Evolutionary conservation across 768 basidiomycete species (phyloP), one percentile per base, ranked within the genome.

Genomic region (Saitozyma sp.): DNA sequence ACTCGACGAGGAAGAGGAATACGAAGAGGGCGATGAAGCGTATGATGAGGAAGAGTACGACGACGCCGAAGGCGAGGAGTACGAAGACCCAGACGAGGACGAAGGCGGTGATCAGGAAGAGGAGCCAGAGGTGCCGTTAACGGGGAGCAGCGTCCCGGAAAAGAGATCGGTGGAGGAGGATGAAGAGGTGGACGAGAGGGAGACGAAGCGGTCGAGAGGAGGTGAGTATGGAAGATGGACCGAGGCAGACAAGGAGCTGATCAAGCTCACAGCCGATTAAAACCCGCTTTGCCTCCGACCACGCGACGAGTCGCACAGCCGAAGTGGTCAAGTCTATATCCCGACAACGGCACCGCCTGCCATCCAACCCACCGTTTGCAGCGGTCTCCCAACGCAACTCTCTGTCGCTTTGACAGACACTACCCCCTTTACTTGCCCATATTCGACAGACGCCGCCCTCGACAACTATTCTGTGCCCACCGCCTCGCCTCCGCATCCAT

Each of bases 41-140:
- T 58, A 56, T 6, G 41, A 48, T 37, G 68, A 58, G 10, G 63
- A 62, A 40, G 59, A 61, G 8, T 51, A 58, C 29, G 43, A 40
- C 20, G 29, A 39, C 54, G 49, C 58, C 16, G 64, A 56, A 10
- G 67, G 55, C 11, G 56, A 59, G 37, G 59, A 64, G 48, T 53
- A 39, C 5, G 29, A 29, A 29, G 29, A 29, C 5, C 2, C 2
- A 29, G 48, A 48, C 14, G 61, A 58, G n/a, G 55, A 59, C 41
- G 59, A 64, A 52, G 57, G 29, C 5, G 29, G 29, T 29, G 29
- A 29, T 29, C 29, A 29, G 29, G 48, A 48, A 9, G 61, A 57
- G 9, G 41, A 42, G 20, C 52, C 40, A 29, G 49, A 54, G 49
- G 6, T 45, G 38, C 20, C 58, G 39, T 39, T 58, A 49, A n/a